Conservation (phyloP, 495 filamentous ascomycete genomes). For the Xanthoparmelia taractica region DNA sequence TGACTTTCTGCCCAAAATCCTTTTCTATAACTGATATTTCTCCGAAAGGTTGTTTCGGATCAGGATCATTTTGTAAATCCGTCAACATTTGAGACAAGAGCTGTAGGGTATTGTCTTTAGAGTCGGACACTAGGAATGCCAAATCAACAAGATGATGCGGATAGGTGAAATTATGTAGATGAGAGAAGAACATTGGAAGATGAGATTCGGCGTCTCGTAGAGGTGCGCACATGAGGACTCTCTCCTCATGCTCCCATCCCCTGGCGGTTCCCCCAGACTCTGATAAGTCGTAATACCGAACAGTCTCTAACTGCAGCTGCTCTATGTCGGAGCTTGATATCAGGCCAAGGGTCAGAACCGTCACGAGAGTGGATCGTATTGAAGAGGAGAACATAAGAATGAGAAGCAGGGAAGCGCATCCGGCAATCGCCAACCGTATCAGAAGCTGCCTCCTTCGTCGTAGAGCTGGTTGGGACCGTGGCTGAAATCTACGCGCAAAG, state of each 20-base stretch:
- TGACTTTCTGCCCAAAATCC: slow-evolving; percentile 96
- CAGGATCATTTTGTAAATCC: slow-evolving; percentile 70
- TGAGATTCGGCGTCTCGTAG: slow-evolving; percentile 89
- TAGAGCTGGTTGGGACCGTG: slow-evolving; percentile 65
- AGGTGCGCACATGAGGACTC: slow-evolving; percentile 91
- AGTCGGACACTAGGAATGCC: slow-evolving; percentile 95
- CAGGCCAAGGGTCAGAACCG: slow-evolving; percentile 60
- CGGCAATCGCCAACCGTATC: slow-evolving; percentile 52
- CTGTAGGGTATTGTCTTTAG: slow-evolving; percentile 80
- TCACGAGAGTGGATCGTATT: slow-evolving; percentile 57
- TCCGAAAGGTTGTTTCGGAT: slow-evolving; percentile 76
- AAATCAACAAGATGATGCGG: slow-evolving; percentile 94
- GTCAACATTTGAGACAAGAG: slow-evolving; percentile 65
- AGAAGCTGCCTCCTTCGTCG: slow-evolving; percentile 69
- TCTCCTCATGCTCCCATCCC: slow-evolving; percentile 91
- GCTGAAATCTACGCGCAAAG: slow-evolving; percentile 62
- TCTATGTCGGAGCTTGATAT: slow-evolving; percentile 48
- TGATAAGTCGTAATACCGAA: slow-evolving; percentile 91
- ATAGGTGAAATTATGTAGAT: slow-evolving; percentile 93
- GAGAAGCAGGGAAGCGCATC: slow-evolving; percentile 33
- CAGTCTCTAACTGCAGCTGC: slow-evolving; percentile 75
- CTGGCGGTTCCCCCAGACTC: slow-evolving; percentile 81
- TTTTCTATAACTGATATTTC: slow-evolving; percentile 98
- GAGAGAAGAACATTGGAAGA: slow-evolving; percentile 95
- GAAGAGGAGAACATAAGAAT: slow-evolving; percentile 60